Evolutionary conservation across 2,329 filamentous ascomycete genomes (phyloP).

Genomic region (Teratosphaeria epicoccoides): DNA sequence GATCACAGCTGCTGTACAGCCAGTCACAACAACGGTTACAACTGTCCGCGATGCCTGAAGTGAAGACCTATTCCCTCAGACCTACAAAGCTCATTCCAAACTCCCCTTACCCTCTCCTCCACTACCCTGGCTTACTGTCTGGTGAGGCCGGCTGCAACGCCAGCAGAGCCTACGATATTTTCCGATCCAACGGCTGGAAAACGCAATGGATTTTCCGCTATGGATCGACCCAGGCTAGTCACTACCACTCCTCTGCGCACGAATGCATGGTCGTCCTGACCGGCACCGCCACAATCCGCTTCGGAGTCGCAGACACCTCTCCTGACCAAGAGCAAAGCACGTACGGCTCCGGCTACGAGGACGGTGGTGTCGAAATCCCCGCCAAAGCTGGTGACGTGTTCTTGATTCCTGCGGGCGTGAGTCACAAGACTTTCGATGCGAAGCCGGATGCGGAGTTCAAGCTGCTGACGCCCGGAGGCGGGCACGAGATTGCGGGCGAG

Average conservation of each 20-base stretch:
- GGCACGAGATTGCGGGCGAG: constrained; percentile 25
- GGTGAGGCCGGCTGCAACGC: constrained; percentile 12
- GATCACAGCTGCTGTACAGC: background rate
- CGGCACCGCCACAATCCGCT: constrained; percentile 43
- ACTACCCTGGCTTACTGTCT: constrained; percentile 39
- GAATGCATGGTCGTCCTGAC: constrained; percentile 49
- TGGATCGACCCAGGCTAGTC: constrained; percentile 42
- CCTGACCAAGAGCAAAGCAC: constrained; percentile 31
- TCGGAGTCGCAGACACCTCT: constrained; percentile 43
- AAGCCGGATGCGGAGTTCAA: constrained; percentile 28
- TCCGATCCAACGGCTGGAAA: constrained; percentile 42
- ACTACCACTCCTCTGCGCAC: constrained; percentile 48
- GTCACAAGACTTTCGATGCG: constrained; percentile 44
- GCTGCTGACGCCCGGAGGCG: constrained; percentile 37
- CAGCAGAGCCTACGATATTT: constrained; percentile 34
- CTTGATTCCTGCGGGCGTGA: constrained; percentile 45
- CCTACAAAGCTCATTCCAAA: constrained; percentile 41
- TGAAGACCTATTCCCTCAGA: constrained; percentile 32
- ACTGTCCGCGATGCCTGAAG: constrained; percentile 16
- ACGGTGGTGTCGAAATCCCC: constrained; percentile 39
- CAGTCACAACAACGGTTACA: no score
- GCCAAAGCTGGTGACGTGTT: constrained; percentile 48
- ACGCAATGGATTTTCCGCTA: constrained; percentile 50
- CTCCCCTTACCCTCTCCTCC: constrained; percentile 42
- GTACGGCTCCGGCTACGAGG: constrained; percentile 31